Percentiles rank a stretch among this genome's conserved stretches.
phyloP scores from a whole-genome alignment of 1,284 basidiomycete genomes.

The Ustilago bromivora region DNA sequence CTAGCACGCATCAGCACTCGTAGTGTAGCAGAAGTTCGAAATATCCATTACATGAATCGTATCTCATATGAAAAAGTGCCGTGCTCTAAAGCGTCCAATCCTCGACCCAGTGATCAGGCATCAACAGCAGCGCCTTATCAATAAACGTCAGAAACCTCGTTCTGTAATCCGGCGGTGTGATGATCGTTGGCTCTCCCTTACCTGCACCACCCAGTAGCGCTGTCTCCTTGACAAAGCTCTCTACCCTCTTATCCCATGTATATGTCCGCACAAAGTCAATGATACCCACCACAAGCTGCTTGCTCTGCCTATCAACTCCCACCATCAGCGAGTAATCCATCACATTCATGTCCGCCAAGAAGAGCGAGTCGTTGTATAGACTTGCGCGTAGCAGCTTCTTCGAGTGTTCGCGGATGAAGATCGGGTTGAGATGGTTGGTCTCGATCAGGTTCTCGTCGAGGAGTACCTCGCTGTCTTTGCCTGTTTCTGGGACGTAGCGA shows the following conservation, averaged over 20 bases:
- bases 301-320: constrained; percentile 75
- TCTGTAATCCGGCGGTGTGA: constrained; percentile 67
- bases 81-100: constrained; percentile 49
- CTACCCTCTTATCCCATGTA: constrained; percentile 97
- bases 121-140: constrained; percentile 59
- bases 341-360: constrained; percentile 88
- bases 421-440: constrained; percentile 75
- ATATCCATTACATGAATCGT: background rate
- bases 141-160: constrained; percentile 67
- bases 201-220: constrained; percentile 81
- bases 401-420: constrained; percentile 93
- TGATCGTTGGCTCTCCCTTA: constrained; percentile 67
- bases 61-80: background rate
- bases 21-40: background rate
- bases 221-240: constrained; percentile 96
- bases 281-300: constrained; percentile 84
- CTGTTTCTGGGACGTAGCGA: constrained; percentile 83
- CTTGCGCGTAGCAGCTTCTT: constrained; percentile 91
- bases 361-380: constrained; percentile 86
- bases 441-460: constrained; percentile 92
- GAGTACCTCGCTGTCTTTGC: constrained; percentile 87
- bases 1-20: background rate
- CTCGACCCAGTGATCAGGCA: constrained; percentile 64
- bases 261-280: constrained; percentile 95
- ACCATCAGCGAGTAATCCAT: constrained; percentile 99